phyloP scores from a whole-genome alignment of 2,329 filamentous ascomycete species.

The Talaromyces funiculosus region DNA sequence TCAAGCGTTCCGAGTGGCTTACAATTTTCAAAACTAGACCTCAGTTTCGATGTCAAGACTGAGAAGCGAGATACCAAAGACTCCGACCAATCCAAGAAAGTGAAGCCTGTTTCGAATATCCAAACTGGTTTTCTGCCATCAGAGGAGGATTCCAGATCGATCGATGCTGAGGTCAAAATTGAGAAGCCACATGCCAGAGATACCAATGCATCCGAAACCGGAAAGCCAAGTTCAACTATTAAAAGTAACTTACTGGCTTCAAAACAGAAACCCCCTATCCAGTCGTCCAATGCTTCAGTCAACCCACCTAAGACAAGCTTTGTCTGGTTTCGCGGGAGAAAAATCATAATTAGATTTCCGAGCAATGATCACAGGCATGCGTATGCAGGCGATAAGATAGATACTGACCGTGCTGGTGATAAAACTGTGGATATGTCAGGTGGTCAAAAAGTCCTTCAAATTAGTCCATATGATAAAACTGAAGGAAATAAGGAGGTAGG shows the following conservation, averaged over 20 bases:
- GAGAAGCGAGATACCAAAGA: background rate
- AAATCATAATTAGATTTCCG: background rate
- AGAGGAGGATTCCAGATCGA: background rate
- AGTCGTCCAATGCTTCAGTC: background rate
- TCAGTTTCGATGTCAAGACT: too few relatives aligned
- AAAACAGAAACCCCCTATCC: background rate
- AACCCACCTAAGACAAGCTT: too few relatives aligned
- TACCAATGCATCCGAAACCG: background rate
- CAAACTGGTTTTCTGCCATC: background rate
- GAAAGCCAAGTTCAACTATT: background rate
- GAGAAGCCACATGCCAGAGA: background rate
- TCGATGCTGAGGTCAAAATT: background rate
- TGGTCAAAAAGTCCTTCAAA: background rate
- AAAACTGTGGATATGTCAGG: background rate
- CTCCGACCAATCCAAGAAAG: background rate
- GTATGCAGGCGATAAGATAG: background rate
- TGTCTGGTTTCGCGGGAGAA: background rate
- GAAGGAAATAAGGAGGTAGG: background rate
- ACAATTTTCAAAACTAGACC: too few relatives aligned
- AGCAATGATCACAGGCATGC: background rate
- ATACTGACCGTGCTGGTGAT: background rate
- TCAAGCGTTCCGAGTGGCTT: background rate
- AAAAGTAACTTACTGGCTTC: background rate
- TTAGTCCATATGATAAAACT: background rate
- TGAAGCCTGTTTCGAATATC: background rate